Evolutionary conservation across 345 rosid species (phyloP).

Genomic region (Luvunga scandens): DNA sequence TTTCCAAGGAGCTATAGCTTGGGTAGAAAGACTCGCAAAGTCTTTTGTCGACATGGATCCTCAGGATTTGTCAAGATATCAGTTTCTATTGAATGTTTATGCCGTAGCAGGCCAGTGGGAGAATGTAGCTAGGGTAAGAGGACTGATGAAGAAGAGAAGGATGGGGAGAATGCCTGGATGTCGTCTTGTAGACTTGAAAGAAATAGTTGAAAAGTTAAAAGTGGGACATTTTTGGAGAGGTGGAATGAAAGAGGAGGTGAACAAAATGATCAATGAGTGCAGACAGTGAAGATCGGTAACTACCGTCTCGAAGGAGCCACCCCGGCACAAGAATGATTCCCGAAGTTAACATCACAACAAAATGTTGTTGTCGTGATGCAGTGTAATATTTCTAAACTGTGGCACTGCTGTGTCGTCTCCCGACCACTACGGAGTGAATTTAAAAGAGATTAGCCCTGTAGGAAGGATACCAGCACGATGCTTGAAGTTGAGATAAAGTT

Average conservation of each 20-base stretch:
- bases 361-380: background rate
- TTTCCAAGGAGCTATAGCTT: constrained; percentile 39
- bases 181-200: constrained; percentile 59
- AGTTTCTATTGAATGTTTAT: constrained; percentile 55
- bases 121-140: constrained; percentile 50
- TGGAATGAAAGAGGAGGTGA: constrained; percentile 13
- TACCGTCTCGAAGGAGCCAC: background rate
- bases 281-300: background rate
- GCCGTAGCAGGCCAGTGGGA: constrained; percentile 58
- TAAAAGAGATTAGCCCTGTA: background rate
- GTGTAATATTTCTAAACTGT: background rate
- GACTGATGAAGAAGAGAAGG: constrained; percentile 38
- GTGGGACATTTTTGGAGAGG: constrained; percentile 15
- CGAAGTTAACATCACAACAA: background rate
- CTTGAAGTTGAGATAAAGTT: background rate
- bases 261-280: background rate
- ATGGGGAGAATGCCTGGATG: constrained; percentile 50
- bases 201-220: constrained; percentile 49
- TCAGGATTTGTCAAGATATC: constrained; percentile 48
- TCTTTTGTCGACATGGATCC: constrained; percentile 53
- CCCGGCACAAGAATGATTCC: background rate
- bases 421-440: background rate
- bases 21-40: constrained; percentile 53
- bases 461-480: background rate
- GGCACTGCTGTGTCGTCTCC: background rate